phyloP scores from a whole-genome alignment of 2,329 filamentous ascomycete species.

The Tolypocladium ovalisporum region DNA sequence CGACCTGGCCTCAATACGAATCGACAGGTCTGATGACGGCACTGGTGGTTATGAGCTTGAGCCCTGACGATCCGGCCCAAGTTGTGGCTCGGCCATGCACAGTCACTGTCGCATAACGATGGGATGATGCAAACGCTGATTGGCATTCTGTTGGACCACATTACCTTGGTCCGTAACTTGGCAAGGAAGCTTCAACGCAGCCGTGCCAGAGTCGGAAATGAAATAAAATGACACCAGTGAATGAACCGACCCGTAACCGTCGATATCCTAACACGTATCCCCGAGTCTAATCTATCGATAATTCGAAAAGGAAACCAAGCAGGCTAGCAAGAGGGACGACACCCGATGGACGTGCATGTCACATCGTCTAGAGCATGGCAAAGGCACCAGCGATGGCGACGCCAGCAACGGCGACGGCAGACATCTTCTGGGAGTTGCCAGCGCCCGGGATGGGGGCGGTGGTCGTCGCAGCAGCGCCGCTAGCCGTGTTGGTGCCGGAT shows the following conservation, averaged over 20 bases:
- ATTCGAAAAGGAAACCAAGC: not conserved
- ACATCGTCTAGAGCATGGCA: not conserved
- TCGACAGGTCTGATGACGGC: constrained; percentile 11
- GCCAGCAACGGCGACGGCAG: not conserved
- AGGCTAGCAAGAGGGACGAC: not conserved
- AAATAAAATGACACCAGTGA: not conserved
- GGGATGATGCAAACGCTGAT: not conserved
- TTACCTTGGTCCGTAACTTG: not conserved
- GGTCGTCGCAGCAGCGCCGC: not conserved
- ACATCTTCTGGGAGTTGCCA: not conserved
- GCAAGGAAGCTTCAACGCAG: not conserved
- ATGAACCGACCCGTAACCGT: not conserved
- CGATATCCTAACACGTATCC: not conserved
- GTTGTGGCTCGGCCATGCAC: not conserved
- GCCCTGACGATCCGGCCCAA: not conserved
- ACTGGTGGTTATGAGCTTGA: constrained; percentile 12
- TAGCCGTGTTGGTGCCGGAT: constrained; percentile 2
- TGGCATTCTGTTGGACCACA: not conserved
- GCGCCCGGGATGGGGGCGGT: not conserved
- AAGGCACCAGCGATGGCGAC: not conserved
- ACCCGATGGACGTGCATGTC: not conserved
- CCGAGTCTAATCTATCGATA: not conserved
- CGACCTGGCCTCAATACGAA: constrained; percentile 1
- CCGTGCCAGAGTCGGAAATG: not conserved
- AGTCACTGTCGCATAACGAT: not conserved